These are phyloP conservation scores for Komagataella pseudopastoris DNA, from an alignment of 805 yeast species.

Conservation along the genomic window DNA sequence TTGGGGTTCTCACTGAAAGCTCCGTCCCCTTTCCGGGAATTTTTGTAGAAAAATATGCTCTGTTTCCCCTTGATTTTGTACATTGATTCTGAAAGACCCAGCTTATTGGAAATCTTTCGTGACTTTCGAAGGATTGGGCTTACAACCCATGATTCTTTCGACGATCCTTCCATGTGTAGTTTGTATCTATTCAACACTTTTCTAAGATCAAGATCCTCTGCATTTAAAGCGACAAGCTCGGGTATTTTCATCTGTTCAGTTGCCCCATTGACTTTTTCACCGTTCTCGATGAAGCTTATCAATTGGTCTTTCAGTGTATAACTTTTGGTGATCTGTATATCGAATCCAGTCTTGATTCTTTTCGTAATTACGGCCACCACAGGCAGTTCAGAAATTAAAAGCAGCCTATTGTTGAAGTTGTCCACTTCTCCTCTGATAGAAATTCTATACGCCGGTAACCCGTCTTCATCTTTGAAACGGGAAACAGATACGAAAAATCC, in stretches of 20 bases:
- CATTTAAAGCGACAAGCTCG: constrained; percentile 8
- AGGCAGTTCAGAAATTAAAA: neutral
- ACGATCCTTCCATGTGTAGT: constrained; percentile 10
- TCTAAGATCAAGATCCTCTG: constrained; percentile 1
- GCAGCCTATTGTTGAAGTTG: neutral
- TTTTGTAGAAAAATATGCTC: constrained; percentile 8
- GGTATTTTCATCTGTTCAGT: constrained; percentile 2
- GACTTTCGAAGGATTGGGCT: constrained; percentile 34
- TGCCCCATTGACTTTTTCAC: neutral
- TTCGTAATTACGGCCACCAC: neutral
- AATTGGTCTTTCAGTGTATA: neutral
- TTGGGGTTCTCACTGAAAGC: constrained; percentile 4
- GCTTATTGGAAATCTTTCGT: constrained; percentile 8
- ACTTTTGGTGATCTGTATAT: neutral
- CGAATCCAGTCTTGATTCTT: neutral
- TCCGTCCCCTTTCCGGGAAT: constrained; percentile 1
- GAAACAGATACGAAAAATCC: constrained; percentile 35
- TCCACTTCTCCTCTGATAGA: neutral
- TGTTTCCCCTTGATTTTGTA: constrained; percentile 9
- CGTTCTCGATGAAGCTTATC: neutral
- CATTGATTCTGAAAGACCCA: constrained; percentile 3
- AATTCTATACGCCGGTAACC: neutral
- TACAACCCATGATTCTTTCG: constrained; percentile 17
- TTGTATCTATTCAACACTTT: constrained; percentile 14
- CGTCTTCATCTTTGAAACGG: neutral